phyloP scores from a whole-genome alignment of 202 grass and related monocot genomes.

The Eragrostis tef region DNA sequence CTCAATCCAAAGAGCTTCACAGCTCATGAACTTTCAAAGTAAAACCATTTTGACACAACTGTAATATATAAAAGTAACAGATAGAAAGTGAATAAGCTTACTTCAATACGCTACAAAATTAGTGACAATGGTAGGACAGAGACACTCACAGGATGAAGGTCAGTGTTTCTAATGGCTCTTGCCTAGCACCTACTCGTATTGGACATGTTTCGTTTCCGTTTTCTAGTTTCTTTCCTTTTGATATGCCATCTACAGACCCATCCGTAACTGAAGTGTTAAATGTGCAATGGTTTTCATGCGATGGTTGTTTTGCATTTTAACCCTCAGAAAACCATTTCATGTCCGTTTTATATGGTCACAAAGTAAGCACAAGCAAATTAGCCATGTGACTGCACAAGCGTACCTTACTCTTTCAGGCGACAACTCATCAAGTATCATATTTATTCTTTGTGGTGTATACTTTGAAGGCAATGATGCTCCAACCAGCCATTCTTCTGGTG shows the following conservation, averaged over 20 bases:
- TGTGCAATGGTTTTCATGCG: neutral
- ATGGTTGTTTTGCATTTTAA: neutral
- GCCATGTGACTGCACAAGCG: too few species aligned
- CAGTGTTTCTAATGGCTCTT: neutral
- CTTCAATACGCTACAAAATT: too few species aligned
- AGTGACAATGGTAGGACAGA: neutral
- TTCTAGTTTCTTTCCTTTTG: conserved; percentile 11
- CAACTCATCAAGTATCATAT: too few species aligned
- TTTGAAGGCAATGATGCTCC: too few species aligned
- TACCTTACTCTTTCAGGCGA: too few species aligned
- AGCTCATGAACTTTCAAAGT: neutral
- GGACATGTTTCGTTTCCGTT: neutral
- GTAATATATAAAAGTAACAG: neutral
- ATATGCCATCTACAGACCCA: neutral
- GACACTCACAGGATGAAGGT: neutral
- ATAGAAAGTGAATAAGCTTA: neutral
- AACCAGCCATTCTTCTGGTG: too few species aligned
- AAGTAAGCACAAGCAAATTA: conserved; percentile 25
- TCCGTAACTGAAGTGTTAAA: neutral
- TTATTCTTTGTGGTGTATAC: too few species aligned
- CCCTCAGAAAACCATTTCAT: conserved; percentile 5
- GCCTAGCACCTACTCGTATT: neutral
- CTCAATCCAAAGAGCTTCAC: neutral
- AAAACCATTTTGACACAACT: conserved; percentile 4
- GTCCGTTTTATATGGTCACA: conserved; percentile 23